phyloP scores from a whole-genome alignment of 2,329 filamentous ascomycete species.

The Aspergillus puulaauensis region DNA sequence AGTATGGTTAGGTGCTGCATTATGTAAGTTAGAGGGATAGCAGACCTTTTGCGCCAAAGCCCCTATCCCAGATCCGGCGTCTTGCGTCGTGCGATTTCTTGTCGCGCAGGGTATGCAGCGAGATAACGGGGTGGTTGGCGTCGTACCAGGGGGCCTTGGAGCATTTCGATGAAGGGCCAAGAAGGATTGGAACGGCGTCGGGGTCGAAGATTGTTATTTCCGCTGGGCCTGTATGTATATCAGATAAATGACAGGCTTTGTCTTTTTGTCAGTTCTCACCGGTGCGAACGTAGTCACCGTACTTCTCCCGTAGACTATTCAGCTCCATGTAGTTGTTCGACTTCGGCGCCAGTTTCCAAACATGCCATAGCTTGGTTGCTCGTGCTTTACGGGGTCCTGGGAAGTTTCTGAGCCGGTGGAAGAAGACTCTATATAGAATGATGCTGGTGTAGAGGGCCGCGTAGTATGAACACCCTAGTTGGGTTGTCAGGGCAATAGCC shows the following conservation, averaged over 20 bases:
- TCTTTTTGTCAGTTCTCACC: background rate
- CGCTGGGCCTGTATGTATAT: background rate
- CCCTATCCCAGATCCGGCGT: background rate
- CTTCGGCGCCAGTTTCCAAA: background rate
- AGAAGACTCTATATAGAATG: background rate
- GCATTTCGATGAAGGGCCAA: background rate
- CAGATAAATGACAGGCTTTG: background rate
- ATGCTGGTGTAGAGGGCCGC: constrained; percentile 1
- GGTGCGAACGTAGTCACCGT: background rate
- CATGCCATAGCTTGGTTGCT: background rate
- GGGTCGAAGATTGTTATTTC: background rate
- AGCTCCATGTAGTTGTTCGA: background rate
- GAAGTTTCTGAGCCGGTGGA: background rate
- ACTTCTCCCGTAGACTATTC: background rate
- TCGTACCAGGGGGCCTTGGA: constrained; percentile 5
- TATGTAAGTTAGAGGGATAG: accelerated
- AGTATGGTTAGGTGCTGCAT: background rate
- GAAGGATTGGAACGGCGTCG: background rate
- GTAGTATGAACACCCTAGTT: background rate
- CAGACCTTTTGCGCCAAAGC: too few relatives aligned
- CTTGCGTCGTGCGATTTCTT: constrained; percentile 4
- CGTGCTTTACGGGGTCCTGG: background rate
- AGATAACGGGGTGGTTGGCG: background rate
- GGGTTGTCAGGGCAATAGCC: background rate
- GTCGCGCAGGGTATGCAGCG: constrained; percentile 1